Evolutionary conservation across 2,329 filamentous ascomycete species (phyloP).

Genomic region (Daldinia sp.): DNA sequence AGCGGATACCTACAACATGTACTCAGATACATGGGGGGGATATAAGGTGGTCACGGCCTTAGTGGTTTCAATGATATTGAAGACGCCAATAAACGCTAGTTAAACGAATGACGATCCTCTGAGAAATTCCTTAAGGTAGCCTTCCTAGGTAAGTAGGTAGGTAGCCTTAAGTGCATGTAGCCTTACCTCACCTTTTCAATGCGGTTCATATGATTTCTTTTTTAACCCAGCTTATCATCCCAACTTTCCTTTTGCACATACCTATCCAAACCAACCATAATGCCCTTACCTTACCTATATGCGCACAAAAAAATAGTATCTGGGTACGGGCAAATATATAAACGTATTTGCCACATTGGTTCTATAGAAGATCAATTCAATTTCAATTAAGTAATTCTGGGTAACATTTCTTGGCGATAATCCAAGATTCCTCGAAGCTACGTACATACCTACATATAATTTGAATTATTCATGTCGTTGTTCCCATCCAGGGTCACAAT

Average conservation of each 20-base stretch:
- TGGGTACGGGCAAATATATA: not conserved
- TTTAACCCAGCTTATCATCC: not conserved
- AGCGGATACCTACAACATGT: conserved; percentile 21
- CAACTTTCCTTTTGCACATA: not conserved
- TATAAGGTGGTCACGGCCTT: conserved; percentile 18
- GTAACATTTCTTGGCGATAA: conserved; percentile 3
- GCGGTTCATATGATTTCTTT: not conserved
- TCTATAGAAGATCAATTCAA: not conserved
- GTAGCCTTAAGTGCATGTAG: not conserved
- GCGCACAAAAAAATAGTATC: too few relatives aligned
- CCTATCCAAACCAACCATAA: not conserved
- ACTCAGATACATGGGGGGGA: conserved; percentile 10
- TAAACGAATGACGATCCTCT: conserved; percentile 41
- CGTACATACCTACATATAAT: not conserved
- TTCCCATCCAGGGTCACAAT: conserved; percentile 21
- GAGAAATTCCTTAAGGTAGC: conserved; percentile 10
- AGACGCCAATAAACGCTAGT: conserved; percentile 27
- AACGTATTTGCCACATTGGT: conserved; percentile 1
- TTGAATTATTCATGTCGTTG: conserved; percentile 22
- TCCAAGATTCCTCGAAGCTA: conserved; percentile 12
- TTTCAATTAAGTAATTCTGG: not conserved
- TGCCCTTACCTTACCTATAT: not conserved
- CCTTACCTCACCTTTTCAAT: not conserved
- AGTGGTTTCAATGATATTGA: conserved; percentile 35
- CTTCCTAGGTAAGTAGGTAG: not conserved